phyloP scores from a whole-genome alignment of 345 rosid genomes.

The Bretschneidera sinensis region DNA sequence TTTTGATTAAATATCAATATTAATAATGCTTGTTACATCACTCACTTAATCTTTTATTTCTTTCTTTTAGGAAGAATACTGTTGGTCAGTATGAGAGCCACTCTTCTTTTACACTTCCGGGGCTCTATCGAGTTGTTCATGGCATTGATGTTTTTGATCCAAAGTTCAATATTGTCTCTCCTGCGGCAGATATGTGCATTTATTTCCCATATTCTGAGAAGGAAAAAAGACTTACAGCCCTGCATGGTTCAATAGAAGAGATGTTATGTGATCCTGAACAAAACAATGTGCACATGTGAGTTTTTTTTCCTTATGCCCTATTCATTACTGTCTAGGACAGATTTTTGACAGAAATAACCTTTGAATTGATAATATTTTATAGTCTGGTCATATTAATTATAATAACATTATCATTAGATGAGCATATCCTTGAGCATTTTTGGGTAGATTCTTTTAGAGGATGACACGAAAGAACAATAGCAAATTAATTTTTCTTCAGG shows the following conservation, averaged over 20 bases:
- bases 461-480: too few relatives aligned
- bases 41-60: conserved; percentile 13
- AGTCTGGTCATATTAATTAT: background rate
- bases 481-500: too few relatives aligned
- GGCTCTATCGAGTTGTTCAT: conserved; percentile 86
- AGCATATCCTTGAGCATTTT: conserved; percentile 2
- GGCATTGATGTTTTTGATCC: conserved; percentile 98
- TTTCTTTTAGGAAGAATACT: conserved; percentile 71
- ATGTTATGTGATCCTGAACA: conserved; percentile 72
- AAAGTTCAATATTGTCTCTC: conserved; percentile 96
- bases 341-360: background rate
- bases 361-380: background rate
- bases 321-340: background rate
- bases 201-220: conserved; percentile 73
- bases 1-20: background rate
- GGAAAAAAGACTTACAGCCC: conserved; percentile 64
- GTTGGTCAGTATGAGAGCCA: conserved; percentile 99
- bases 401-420: background rate
- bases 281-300: conserved; percentile 77
- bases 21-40: conserved; percentile 4
- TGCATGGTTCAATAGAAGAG: conserved; percentile 82
- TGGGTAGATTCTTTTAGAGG: background rate
- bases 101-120: conserved; percentile 85
- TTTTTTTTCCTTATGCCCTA: conserved; percentile 7
- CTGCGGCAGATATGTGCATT: conserved; percentile 94